Base-by-base conservation (phyloP, 306 rosid genomes). In the Trifolium subterraneum region DNA sequence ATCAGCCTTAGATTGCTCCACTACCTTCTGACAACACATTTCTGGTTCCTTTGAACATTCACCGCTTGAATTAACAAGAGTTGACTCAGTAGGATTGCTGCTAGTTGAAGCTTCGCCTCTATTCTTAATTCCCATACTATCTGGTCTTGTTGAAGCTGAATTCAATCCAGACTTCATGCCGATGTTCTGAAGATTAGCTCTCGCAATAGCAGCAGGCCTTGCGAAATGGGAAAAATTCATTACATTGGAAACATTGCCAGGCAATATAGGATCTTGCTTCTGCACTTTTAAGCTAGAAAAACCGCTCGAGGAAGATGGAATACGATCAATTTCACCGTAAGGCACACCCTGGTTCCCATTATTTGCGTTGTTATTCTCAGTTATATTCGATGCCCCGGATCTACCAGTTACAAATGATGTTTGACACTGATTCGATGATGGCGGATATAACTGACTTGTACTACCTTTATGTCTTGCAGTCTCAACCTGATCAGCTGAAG, bases 171-270 rank as follows among this genome's bases (percentile, higher is more conserved):
- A 74, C 71, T 72, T 72, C 68, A 69, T 61, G 64, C 92, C 78
- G 29, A 71, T 80, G 75, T 80, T 88, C 72, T 85, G 89, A 84
- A 86, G 84, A 86, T 83, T 90, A 66, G 94, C 86, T 80, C 88
- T 89, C 64, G 76, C 84, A 58, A 84, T 79, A 59, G 90, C 91
- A 60, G 88, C 92, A 51, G 98, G 96, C 79, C 96, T 84, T 58
- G 93, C 90, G 70, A 94, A 94, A 86, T 94, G 96, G 75, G 98
- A 90, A 77, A 94, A 94, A 79, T 94, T 94, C 80, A 91, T 79
- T 35, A 88, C 15, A 45, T 66, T 23, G 52, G 91, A 72, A 77
- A 81, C 84, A 77, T 64, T 85, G 39, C 78, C 73, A 41, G 87
- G 82, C 42, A 80, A 77, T 50, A 66, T 18, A 38, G 81, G 85